These are phyloP conservation scores for Starmerella scarabaei DNA, from an alignment of 805 yeast genomes.

Conservation along the genomic window DNA sequence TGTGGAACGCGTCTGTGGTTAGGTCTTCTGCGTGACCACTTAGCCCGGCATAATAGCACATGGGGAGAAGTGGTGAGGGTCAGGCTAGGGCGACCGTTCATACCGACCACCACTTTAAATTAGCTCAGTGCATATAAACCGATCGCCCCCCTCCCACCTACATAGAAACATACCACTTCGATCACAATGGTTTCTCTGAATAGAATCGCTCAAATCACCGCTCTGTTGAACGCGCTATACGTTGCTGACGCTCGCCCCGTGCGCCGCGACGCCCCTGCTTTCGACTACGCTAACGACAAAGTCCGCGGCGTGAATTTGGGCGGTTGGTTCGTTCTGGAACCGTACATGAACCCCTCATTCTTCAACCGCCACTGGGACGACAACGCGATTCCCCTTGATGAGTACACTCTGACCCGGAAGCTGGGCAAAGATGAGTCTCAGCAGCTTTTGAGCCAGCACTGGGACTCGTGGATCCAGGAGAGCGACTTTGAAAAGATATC, in stretches of 20 bases:
- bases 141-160: neutral
- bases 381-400: conserved; percentile 58
- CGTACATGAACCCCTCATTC: conserved; percentile 70
- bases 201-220: neutral
- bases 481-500: conserved; percentile 50
- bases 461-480: conserved; percentile 68
- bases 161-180: too few relatives aligned
- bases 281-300: conserved; percentile 24
- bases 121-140: neutral
- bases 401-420: conserved; percentile 49
- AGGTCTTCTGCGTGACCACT: too few relatives aligned
- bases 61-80: too few relatives aligned
- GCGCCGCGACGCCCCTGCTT: conserved; percentile 15
- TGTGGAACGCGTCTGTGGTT: too few relatives aligned
- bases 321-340: conserved; percentile 83
- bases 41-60: too few relatives aligned
- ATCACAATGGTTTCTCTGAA: neutral
- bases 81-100: too few relatives aligned
- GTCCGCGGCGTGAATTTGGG: conserved; percentile 57
- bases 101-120: neutral
- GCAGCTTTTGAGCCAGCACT: conserved; percentile 47
- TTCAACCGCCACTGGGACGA: conserved; percentile 13
- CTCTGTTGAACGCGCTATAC: neutral
- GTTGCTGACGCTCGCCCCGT: neutral
- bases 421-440: conserved; percentile 52